Percentiles rank a stretch among this genome's conserved stretches.
Evolutionary conservation across 352 stramenopile species (phyloP).

Genomic region (Globisporangium echinulatum): DNA sequence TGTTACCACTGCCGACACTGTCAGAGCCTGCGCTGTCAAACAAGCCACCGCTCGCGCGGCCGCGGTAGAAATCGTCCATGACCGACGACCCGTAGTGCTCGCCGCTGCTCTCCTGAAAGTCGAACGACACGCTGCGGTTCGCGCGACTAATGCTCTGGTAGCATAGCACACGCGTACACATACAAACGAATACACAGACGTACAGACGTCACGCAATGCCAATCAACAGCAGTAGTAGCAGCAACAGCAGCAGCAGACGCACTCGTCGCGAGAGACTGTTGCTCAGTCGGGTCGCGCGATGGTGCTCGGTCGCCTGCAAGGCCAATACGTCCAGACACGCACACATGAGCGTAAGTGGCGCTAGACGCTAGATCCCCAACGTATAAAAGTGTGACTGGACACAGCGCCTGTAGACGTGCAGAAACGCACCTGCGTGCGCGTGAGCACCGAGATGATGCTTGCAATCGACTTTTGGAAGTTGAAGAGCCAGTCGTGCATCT

Average conservation of each 20-base stretch:
- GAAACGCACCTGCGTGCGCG: constrained; percentile 39
- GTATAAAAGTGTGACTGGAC: not conserved
- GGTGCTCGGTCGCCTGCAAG: constrained; percentile 23
- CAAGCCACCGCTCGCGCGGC: constrained; percentile 28
- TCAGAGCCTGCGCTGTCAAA: constrained; percentile 57
- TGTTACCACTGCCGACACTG: constrained; percentile 10
- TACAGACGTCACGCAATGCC: not conserved
- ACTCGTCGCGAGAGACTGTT: constrained; percentile 59
- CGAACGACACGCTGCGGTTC: constrained; percentile 72
- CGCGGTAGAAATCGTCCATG: constrained; percentile 55
- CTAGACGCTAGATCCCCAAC: no score
- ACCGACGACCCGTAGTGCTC: constrained; percentile 27
- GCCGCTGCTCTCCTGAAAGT: constrained; percentile 47
- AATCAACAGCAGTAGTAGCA: not conserved
- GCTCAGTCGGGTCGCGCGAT: constrained; percentile 41
- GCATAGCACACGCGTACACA: not conserved
- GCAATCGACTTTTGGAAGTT: constrained; percentile 88
- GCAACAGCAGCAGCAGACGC: not conserved
- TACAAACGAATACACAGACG: not conserved
- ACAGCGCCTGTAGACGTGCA: not conserved
- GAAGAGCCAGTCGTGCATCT: constrained; percentile 89
- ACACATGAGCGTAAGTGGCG: not conserved
- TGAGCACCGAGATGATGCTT: constrained; percentile 75
- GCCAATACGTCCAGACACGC: not conserved
- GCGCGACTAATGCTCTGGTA: constrained; percentile 57